Base-by-base conservation (phyloP, 1,284 basidiomycete species). In the Anthracocystis setariae region DNA sequence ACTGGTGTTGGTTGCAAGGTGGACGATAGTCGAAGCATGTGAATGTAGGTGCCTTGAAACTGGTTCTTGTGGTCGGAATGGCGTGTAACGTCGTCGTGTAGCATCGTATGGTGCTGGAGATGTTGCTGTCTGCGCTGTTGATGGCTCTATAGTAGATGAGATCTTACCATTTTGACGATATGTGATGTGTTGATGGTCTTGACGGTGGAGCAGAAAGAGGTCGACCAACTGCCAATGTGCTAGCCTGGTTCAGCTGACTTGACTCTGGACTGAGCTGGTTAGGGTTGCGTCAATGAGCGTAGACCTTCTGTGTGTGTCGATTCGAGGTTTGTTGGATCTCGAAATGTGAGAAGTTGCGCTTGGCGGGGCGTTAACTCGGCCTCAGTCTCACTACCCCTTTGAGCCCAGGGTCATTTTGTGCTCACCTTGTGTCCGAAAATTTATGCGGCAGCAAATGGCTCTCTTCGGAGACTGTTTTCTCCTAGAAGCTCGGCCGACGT, bases 91-190 rank as follows among this genome's bases (percentile, higher is more conserved):
- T 8, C 27, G 53, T 27, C 39, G 12, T 37, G 8, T 23, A 12
- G 5, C 12, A 5, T 33, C 37, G 18, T 42, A 39, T 23, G 20
- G 43, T 7, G 45, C 40, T 52, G 63, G 39, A 32, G 45, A 37
- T 56, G 53, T 37, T 48, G 46, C 54, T 40, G 40, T 44, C 53
- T 67, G 54, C 54, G 54, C 49, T 61, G 54, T 46, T 20, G 51
- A 23, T 29, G 46, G 29, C 27, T 44, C 33, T 35, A 23, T 45
- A 18, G 55, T 64, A 37, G 54, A 63, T 56, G 60, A 54, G 46
- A 59, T 32, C 69, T 72, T 67, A 72, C 69, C 69, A 72, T 72
- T 59, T 72, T 72, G 69, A 72, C 59, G 69, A 49, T 32, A 43
- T 63, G 55, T 64, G 59, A 52, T 50, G 59, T 63, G 60, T 67